Evolutionary conservation across 306 rosid species (phyloP).

Genomic region (Sesbania bispinosa): DNA sequence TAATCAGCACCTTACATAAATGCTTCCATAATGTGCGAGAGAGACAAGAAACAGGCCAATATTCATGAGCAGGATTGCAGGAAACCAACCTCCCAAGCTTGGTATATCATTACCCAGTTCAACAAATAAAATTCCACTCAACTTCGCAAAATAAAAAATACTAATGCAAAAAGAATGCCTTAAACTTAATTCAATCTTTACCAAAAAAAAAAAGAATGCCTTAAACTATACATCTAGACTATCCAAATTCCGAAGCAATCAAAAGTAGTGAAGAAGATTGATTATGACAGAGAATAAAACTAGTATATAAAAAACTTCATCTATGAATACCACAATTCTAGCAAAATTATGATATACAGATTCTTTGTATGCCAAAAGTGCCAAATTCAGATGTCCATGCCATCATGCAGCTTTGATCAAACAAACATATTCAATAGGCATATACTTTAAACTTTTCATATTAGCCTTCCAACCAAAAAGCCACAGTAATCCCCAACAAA

Average conservation of each 20-base stretch:
- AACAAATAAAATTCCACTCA: constrained; percentile 4
- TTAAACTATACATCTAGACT: neutral
- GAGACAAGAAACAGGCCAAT: no score
- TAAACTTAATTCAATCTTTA: no score
- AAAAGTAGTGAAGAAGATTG: neutral
- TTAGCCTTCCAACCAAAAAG: no score
- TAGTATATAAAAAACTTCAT: neutral
- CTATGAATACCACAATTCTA: neutral
- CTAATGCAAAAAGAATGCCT: neutral
- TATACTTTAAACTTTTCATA: neutral
- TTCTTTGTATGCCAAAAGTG: neutral
- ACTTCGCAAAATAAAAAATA: neutral
- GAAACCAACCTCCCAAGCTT: neutral
- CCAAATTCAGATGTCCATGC: no score
- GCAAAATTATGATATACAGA: neutral
- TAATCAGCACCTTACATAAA: neutral
- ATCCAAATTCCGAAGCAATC: neutral
- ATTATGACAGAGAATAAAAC: neutral
- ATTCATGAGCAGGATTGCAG: neutral
- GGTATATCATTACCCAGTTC: neutral
- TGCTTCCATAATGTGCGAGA: no score
- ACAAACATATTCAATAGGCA: neutral
- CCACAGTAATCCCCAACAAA: neutral
- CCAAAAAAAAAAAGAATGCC: no score
- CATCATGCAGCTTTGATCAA: no score